Evolutionary conservation across 306 rosid genomes (phyloP).

Genomic region (Calophaca sinica): DNA sequence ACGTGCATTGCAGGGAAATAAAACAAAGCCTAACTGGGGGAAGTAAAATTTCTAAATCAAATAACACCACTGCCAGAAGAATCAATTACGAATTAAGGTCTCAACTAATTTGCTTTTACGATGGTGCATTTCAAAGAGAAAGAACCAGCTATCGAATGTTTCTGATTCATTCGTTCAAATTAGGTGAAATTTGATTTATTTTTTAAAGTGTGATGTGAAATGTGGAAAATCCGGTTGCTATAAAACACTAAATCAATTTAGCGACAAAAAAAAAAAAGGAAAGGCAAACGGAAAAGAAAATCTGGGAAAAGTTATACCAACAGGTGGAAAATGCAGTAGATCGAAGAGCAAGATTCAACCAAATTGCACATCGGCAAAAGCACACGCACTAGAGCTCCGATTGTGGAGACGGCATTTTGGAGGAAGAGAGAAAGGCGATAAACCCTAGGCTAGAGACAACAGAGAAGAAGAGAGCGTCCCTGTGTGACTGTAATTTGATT

Average conservation of each 20-base stretch:
- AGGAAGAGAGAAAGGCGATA: conserved; percentile 43
- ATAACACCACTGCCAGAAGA: neutral
- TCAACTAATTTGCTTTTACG: conserved; percentile 15
- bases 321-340: conserved; percentile 62
- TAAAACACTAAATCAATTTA: neutral
- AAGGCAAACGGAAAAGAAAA: neutral
- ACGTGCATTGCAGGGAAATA: conserved; percentile 33
- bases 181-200: neutral
- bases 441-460: conserved; percentile 47
- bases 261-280: neutral
- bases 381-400: conserved; percentile 43
- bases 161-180: conserved; percentile 3
- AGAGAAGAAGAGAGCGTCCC: conserved; percentile 35
- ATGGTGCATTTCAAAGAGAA: conserved; percentile 20
- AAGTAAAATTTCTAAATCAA: conserved; percentile 19
- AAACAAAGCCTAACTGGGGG: neutral
- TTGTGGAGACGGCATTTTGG: conserved; percentile 37
- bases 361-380: conserved; percentile 49
- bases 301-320: conserved; percentile 46
- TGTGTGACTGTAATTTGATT: conserved; percentile 58
- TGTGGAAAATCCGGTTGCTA: neutral
- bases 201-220: neutral
- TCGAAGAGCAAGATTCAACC: conserved; percentile 54
- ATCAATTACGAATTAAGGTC: neutral
- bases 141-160: conserved; percentile 7